Base-by-base conservation (phyloP, 306 rosid genomes). In the Phaseolus lunatus region DNA sequence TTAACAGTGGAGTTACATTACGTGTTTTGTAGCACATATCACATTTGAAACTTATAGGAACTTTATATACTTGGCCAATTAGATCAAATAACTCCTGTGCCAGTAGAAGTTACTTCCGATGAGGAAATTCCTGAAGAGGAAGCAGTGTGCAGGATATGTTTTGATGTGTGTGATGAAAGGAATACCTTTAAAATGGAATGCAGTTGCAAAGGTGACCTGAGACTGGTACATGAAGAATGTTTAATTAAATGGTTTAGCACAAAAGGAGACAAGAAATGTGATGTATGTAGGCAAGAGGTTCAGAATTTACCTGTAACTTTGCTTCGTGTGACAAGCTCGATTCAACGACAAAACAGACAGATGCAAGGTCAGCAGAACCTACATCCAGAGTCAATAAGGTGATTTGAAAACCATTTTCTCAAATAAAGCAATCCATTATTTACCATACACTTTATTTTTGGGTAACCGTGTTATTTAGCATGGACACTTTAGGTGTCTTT, bases 61-160 rank as follows among this genome's bases (percentile, higher is more conserved):
- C 18, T 67, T 61, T 11, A 18, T 41, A 61, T 70, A 52, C 80
- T 66, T 80, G 81, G 78, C 54, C 76, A 80, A 84, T 61, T 89
- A 92, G 98, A 89, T 87, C 92, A 92, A 85, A 86, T 87, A 80
- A 88, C 86, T 78, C 90, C 96, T 4, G 90, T 24, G 76, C 86
- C 92, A 16, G 77, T 75, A 22, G 98, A 90, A 75, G 81, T 14
- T 63, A 73, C 86, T 7, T 88, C 77, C 1, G 98, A 92, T 79
- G 97, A 95, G 87, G 98, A 92, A 87, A 95, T 92, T 88, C 97
- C 97, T 33, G 98, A 95, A 84, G 98, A 92, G 90, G 98, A 92
- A 89, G 98, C 97, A 8, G 91, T 90, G 52, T 95, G 98, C 85
- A 89, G 98, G 87, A 95, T 92, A 67, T 95, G 98, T 86, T 83